Evolutionary conservation across 176 grass and related monocot species (phyloP).

Genomic region (Oryza officinalis): DNA sequence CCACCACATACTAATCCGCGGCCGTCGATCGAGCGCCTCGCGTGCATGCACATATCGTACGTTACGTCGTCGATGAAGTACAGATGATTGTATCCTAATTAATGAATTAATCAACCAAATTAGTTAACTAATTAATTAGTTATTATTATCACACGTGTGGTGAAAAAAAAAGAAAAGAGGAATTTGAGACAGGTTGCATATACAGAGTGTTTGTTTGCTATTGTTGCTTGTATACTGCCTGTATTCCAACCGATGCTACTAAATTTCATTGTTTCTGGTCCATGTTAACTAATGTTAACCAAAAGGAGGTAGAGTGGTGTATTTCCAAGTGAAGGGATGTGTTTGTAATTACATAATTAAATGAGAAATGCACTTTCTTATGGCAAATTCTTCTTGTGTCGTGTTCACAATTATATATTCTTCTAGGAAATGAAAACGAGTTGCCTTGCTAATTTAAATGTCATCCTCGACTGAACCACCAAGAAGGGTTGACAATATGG

Average conservation of each 20-base stretch:
- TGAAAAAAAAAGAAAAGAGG: background rate
- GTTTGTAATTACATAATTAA: background rate
- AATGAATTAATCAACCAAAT: conserved; percentile 28
- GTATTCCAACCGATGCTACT: conserved; percentile 23
- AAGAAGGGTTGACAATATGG: too few species aligned
- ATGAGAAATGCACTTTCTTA: background rate
- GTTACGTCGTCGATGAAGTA: conserved; percentile 1
- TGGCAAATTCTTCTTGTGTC: background rate
- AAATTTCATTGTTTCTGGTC: conserved; percentile 45
- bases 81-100: conserved; percentile 15
- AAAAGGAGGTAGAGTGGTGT: background rate
- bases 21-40: background rate
- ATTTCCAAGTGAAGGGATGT: conserved; percentile 9
- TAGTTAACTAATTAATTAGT: background rate
- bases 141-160: background rate
- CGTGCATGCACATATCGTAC: conserved; percentile 25
- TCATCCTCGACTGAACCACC: too few species aligned
- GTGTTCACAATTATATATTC: background rate
- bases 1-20: conserved; percentile 33
- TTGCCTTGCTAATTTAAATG: background rate
- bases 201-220: background rate
- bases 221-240: conserved; percentile 23
- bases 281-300: conserved; percentile 15
- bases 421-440: background rate
- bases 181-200: background rate